These are phyloP conservation scores for Trypanosoma vivax DNA, from an alignment of 208 protist species.

Conservation along the genomic window DNA sequence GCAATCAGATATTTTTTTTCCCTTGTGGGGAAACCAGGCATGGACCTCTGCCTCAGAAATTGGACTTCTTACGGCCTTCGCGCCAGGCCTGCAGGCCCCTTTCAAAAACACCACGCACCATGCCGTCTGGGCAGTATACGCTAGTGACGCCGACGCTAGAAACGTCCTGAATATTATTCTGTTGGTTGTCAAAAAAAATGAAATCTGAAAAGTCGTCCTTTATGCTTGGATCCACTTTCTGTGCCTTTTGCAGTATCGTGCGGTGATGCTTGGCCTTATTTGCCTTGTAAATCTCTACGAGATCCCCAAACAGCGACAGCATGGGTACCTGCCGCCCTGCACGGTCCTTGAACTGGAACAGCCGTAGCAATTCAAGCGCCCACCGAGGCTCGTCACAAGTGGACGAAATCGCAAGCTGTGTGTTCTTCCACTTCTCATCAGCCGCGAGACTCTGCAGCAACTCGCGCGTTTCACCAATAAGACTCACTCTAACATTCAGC, in stretches of 20 bases:
- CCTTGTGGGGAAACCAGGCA: slow-evolving; percentile 14
- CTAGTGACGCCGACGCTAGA: slow-evolving; percentile 64
- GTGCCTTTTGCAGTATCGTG: slow-evolving; percentile 39
- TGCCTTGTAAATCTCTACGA: slow-evolving; percentile 70
- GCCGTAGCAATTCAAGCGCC: slow-evolving; percentile 66
- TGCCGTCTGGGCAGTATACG: slow-evolving; percentile 72
- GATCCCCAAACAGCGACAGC: slow-evolving; percentile 60
- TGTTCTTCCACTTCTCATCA: slow-evolving; percentile 40
- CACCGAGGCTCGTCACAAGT: slow-evolving; percentile 84
- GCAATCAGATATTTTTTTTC: too few species aligned
- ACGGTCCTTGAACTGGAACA: slow-evolving; percentile 45
- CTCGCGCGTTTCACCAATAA: slow-evolving; percentile 73
- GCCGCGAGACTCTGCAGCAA: slow-evolving; percentile 53
- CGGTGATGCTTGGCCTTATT: slow-evolving; percentile 67
- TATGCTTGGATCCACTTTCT: slow-evolving; percentile 24
- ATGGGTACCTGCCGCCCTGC: slow-evolving; percentile 38
- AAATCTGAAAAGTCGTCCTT: slow-evolving; percentile 58
- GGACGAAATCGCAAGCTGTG: slow-evolving; percentile 70
- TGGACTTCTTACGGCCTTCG: slow-evolving; percentile 9
- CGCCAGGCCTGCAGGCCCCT: slow-evolving; percentile 61
- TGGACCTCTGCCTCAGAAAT: slow-evolving; percentile 10
- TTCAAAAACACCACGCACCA: slow-evolving; percentile 62
- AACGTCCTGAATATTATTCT: slow-evolving; percentile 69
- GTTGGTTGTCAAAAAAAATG: slow-evolving; percentile 91
- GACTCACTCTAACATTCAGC: slow-evolving; percentile 38